These are phyloP conservation scores for Pneumocystis canis DNA, from an alignment of 1,139 yeast genomes.

Conservation along the genomic window DNA sequence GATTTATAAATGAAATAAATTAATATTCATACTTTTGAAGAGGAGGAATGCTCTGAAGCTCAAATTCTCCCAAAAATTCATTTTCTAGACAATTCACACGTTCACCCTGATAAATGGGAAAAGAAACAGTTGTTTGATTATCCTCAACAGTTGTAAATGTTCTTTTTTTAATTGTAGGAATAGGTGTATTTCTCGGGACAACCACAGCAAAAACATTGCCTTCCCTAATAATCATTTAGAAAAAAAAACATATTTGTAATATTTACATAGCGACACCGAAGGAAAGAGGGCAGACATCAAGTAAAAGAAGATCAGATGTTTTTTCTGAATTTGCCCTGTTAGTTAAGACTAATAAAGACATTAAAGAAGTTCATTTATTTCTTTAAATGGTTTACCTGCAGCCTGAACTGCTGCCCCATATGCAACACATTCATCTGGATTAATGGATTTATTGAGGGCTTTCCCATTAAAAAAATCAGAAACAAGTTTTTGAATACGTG, in stretches of 20 bases:
- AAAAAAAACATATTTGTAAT: conserved; percentile 15
- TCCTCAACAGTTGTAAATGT: conserved; percentile 99
- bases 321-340: conserved; percentile 96
- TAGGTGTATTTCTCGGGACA: conserved; percentile 99
- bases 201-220: conserved; percentile 89
- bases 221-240: not conserved
- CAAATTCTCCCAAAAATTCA: conserved; percentile 98
- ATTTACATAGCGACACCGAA: conserved; percentile 99
- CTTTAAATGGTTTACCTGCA: conserved; percentile 32
- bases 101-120: conserved; percentile 99
- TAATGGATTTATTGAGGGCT: conserved; percentile 75
- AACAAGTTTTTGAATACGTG: conserved; percentile 77
- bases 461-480: conserved; percentile 82
- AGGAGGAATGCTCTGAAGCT: conserved; percentile 97
- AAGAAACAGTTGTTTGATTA: conserved; percentile 98
- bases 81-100: conserved; percentile 99
- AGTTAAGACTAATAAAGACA: conserved; percentile 44
- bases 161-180: conserved; percentile 98
- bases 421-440: conserved; percentile 96
- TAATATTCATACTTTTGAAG: conserved; percentile 99
- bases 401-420: conserved; percentile 99
- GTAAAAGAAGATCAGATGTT: conserved; percentile 91
- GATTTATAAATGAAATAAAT: conserved; percentile 97
- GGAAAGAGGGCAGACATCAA: conserved; percentile 97
- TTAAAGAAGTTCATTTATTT: not conserved